Base-by-base conservation (phyloP, 2,329 filamentous ascomycete genomes). In the Sporothrix luriei region DNA sequence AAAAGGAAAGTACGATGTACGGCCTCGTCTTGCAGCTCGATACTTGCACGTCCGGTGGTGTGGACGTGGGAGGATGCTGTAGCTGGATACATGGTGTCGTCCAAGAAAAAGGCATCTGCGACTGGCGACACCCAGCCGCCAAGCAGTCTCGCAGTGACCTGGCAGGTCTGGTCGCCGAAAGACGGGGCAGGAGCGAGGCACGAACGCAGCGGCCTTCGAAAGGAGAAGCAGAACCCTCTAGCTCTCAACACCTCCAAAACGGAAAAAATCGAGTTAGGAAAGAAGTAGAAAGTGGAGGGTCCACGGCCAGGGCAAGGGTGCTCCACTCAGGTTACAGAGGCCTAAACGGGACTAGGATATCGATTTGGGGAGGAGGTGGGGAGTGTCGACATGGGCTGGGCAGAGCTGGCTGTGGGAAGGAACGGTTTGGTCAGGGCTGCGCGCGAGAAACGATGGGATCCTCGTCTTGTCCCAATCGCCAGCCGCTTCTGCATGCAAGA, bases 271-370 rank as follows among this genome's bases (percentile, higher is more conserved):
- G 33, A 26, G n/a, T 51, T 51, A 65, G 49, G 49, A 66, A 67
- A 46, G 52, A 67, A 49, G 19, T 38, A n/a, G 33, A 68, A 43
- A 49, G 38, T 38, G 16, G 40, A 59, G 52, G 52, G 49, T 46
- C 52, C 66, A 68, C 38, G 1, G 52, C 66, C 4, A 59, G 52
- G 66, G 40, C 38, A 13, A 14, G 48, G 52, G 52, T 38, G 49
- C 40, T 55, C 66, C 66, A 57, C 52, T 16, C 66, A 43, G 33
- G 52, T 68, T 59, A 59, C 66, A 68, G 66, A 59, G 51, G 38
- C 66, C 66, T 14, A 68, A 68, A 68, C 40, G 19, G 66, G 66
- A 68, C 52, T 68, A 68, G 52, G 52, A 55, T 16, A 14, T 24
- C 21, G 66, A 38, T 51, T 67, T 67, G 24, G 65, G 51, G 38